Conservation (phyloP, 1,284 basidiomycete species). For the Boletus holoroseus region DNA sequence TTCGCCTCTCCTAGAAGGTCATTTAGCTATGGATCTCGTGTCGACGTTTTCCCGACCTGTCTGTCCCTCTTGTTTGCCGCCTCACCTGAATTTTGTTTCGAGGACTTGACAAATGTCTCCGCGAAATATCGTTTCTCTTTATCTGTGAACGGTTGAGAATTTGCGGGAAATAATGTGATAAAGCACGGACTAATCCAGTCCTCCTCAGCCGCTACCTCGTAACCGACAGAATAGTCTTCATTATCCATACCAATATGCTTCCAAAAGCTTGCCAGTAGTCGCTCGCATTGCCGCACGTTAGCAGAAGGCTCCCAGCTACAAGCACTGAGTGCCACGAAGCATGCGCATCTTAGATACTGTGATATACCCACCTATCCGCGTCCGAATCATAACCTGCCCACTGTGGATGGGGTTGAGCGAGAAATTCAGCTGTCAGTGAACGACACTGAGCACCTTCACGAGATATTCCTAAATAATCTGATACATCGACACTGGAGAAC, state of each 20-base stretch:
- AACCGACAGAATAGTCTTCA: conserved; percentile 45
- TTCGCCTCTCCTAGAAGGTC: conserved; percentile 15
- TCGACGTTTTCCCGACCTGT: conserved; percentile 9
- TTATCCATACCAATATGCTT: conserved; percentile 52
- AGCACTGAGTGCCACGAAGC: background rate
- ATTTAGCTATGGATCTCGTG: conserved; percentile 8
- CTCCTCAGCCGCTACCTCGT: conserved; percentile 37
- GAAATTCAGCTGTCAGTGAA: background rate
- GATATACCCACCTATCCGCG: conserved; percentile 40
- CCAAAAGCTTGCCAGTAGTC: conserved; percentile 60
- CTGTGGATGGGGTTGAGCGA: conserved; percentile 32
- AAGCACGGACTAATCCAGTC: conserved; percentile 48
- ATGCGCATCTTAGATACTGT: background rate
- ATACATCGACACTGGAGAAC: background rate
- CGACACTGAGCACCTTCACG: conserved; percentile 45
- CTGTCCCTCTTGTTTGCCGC: conserved; percentile 8
- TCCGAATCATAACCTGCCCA: conserved; percentile 49
- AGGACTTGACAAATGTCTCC: conserved; percentile 36
- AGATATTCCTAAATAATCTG: conserved; percentile 45
- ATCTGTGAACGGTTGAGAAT: conserved; percentile 21
- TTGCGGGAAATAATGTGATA: background rate
- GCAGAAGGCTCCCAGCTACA: conserved; percentile 60
- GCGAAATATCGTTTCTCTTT: conserved; percentile 43
- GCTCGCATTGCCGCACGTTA: conserved; percentile 50
- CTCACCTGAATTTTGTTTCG: conserved; percentile 27